Base-by-base conservation (phyloP, 805 yeast genomes). In the Yamadazyma insecticola region DNA sequence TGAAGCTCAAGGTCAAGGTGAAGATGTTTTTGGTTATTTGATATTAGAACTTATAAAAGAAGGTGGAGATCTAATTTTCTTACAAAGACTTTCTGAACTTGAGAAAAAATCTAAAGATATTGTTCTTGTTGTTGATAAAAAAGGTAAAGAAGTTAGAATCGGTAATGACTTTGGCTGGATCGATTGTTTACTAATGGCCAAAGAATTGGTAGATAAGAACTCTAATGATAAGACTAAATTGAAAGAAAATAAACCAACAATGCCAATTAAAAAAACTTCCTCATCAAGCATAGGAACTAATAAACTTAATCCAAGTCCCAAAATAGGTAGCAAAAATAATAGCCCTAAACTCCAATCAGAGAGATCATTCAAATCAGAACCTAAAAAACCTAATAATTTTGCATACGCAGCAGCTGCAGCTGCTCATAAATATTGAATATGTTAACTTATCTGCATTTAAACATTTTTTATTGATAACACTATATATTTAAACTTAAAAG, bases 171-270 rank as follows among this genome's bases (percentile, higher is more conserved):
- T 72, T 26, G 70, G 75, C 3, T 82, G 90, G 90, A 78, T 82
- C 10, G 82, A 79, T 28, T 72, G 87, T 30, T 63, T 82, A 36
- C 58, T 82, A 41, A 72, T 72, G 41, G 84, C 87, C 2, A 78
- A 81, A 43, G 76, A 78, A 29, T 46, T 78, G 45, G 57, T 57
- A 23, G 36, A 53, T 14, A 37, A 53, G 22, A 8, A 19, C 10
- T 8, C 22, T 11, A 19, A 8, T 11, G 22, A 19, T 11, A 32
- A n/a, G n/a, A n/a, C 30, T 19, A n/a, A 22, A 21, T 28, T 12
- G 11, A 8, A 4, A 6, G n/a, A 16, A 16, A 14, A 16, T 28
- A 3, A 22, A 10, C 20, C 23, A 15, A 31, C 13, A 8, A 16
- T 16, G 10, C 25, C 25, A n/a, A 22, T 22, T 14, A 15, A 31